phyloP scores from a whole-genome alignment of 805 yeast species.

The Schwanniomyces occidentalis region DNA sequence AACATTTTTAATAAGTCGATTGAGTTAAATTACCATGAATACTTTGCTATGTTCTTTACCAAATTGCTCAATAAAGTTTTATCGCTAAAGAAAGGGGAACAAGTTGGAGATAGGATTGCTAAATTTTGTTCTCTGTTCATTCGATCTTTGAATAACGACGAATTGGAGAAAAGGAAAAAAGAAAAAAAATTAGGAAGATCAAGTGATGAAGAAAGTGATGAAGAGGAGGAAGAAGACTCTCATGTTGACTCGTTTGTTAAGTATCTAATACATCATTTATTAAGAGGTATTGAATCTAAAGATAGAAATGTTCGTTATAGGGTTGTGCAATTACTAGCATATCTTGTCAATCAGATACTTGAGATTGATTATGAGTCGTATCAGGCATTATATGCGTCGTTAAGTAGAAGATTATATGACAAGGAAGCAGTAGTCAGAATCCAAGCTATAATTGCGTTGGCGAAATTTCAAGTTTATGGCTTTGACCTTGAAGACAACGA shows the following conservation, averaged over 20 bases:
- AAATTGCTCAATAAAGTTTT: conserved; percentile 64
- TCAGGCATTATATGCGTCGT: conserved; percentile 57
- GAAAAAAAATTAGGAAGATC: conserved; percentile 18
- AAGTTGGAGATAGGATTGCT: conserved; percentile 73
- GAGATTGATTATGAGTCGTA: conserved; percentile 75
- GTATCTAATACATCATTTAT: conserved; percentile 59
- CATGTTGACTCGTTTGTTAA: conserved; percentile 57
- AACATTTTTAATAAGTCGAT: conserved; percentile 58
- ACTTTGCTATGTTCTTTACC: conserved; percentile 61
- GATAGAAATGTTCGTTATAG: conserved; percentile 79
- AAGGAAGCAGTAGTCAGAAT: conserved; percentile 76
- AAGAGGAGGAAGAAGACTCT: conserved; percentile 38
- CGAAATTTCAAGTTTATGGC: conserved; percentile 64
- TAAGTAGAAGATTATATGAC: conserved; percentile 66
- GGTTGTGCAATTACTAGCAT: conserved; percentile 72
- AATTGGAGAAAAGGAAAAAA: conserved; percentile 28
- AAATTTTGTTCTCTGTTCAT: conserved; percentile 65
- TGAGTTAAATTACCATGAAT: conserved; percentile 51
- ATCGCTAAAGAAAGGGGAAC: conserved; percentile 66
- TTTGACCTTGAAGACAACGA: conserved; percentile 39
- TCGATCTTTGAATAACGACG: conserved; percentile 42
- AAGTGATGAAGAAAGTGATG: conserved; percentile 14
- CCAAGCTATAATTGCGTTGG: conserved; percentile 80
- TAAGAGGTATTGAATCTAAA: conserved; percentile 77
- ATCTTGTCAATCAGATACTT: conserved; percentile 66